Base-by-base conservation (phyloP, 1,139 yeast genomes). In the Suhomyces taliae region DNA sequence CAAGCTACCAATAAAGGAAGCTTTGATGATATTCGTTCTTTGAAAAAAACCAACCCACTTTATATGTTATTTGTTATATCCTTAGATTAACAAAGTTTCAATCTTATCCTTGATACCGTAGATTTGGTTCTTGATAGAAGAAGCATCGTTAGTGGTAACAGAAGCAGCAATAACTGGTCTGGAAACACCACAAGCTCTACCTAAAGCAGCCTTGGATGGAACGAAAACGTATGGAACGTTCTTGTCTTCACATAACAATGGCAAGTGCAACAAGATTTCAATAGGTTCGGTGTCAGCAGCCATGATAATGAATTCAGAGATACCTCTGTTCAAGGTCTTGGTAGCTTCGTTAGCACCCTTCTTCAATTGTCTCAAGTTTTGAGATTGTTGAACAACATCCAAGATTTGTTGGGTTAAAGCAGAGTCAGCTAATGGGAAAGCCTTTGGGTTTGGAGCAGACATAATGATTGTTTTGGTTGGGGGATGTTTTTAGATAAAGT, bases 301-400 rank as follows among this genome's bases (percentile, higher is more conserved):
- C 97, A 95, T 90, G 78, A 95, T 90, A 75, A 95, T 91, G 82
- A 95, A 93, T 79, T 93, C 99, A 63, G 97, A 88, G 67, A 95
- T 93, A 84, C 99, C 99, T 81, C 99, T 90, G 87, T 95, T 93
- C 77, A 93, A 84, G 64, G 99, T 93, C 83, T 95, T 93, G 79
- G 99, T 95, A 64, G 99, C 96, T 79, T 93, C 99, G 74, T 95
- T 93, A 59, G 99, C 99, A 74, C 99, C 99, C 77, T 93, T 93
- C 83, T 95, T 93, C 74, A 93, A 85, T 78, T 95, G 99, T 81
- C 98, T 90, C 74, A 93, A 84, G 78, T 89, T 91, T 65, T 96
- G 91, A 54, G 98, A 90, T 79, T 93, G 99, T 79, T 93, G 99
- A 64, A 89, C 95, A 67, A 95, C 91, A 67, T 93, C 99, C 70